Percentiles rank a stretch among this genome's conserved stretches.
These are phyloP conservation scores for Ceratocystis eucalypticola DNA, from an alignment of 2,329 filamentous ascomycete genomes.

Conservation along the genomic window DNA sequence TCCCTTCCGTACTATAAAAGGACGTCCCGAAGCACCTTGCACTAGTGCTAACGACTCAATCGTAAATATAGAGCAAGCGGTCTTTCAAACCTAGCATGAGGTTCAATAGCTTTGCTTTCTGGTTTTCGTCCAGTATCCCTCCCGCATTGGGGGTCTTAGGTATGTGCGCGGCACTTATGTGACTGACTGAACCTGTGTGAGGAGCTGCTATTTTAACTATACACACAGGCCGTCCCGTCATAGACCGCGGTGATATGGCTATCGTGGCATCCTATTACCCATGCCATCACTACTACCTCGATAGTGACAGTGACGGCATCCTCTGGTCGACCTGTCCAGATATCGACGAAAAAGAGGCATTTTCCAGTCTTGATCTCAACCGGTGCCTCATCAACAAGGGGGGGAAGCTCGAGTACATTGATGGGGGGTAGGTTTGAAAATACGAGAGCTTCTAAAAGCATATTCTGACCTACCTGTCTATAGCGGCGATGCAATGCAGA, in stretches of 20 bases:
- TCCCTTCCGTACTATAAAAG: not conserved
- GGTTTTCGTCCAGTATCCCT: not conserved
- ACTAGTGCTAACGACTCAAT: not conserved
- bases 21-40: not conserved
- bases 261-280: not conserved
- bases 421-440: constrained; percentile 5
- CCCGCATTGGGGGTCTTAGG: not conserved
- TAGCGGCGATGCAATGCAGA: constrained; percentile 4
- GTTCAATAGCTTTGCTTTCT: not conserved
- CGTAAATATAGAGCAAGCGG: not conserved
- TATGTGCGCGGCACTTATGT: not conserved
- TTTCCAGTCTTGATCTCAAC: constrained; percentile 9
- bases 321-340: constrained; percentile 9
- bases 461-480: not conserved
- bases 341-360: not conserved
- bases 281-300: constrained; percentile 4
- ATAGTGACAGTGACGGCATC: not conserved
- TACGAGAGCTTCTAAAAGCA: not conserved
- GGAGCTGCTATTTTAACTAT: not conserved
- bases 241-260: not conserved
- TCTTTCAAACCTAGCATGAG: not conserved
- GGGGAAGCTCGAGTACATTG: constrained; percentile 1
- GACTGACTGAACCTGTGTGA: not conserved
- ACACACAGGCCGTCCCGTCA: not conserved
- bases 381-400: constrained; percentile 9